Evolutionary conservation across 768 basidiomycete genomes (phyloP).

Genomic region (Agaricus sinodeliciosus): DNA sequence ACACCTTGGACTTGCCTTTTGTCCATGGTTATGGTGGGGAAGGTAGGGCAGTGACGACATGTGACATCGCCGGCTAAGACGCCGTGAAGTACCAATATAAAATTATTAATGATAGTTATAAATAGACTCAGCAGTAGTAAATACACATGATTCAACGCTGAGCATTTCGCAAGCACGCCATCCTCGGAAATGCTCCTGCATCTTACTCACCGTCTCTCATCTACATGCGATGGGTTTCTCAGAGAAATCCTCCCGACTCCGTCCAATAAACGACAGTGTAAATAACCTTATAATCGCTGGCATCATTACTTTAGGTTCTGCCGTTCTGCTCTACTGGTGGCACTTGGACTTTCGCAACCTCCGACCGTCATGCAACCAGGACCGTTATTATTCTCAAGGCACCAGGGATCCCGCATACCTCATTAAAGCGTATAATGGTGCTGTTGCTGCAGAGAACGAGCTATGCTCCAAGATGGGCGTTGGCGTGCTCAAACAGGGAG

Average conservation of each 20-base stretch:
- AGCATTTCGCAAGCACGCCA: no score
- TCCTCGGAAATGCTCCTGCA: no score
- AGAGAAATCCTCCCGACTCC: background rate
- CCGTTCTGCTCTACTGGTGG: constrained; percentile 2
- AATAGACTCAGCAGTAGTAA: no score
- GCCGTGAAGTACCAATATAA: no score
- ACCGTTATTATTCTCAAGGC: background rate
- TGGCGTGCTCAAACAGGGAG: constrained; percentile 67
- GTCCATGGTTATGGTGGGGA: background rate
- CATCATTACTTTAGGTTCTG: background rate
- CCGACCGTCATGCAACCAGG: background rate
- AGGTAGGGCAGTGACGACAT: background rate
- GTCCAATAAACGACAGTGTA: background rate
- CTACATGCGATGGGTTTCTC: background rate
- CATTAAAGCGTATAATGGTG: constrained; percentile 61
- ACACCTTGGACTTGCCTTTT: background rate
- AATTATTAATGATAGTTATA: no score
- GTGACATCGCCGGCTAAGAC: background rate
- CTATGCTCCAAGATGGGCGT: constrained; percentile 85
- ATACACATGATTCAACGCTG: no score
- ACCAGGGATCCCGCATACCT: constrained; percentile 37
- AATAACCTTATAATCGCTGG: background rate
- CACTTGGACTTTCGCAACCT: background rate
- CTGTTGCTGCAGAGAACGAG: constrained; percentile 85
- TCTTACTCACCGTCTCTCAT: no score